Conservation (phyloP, 306 rosid genomes). For the barrel medic (Medicago truncatula) region DNA sequence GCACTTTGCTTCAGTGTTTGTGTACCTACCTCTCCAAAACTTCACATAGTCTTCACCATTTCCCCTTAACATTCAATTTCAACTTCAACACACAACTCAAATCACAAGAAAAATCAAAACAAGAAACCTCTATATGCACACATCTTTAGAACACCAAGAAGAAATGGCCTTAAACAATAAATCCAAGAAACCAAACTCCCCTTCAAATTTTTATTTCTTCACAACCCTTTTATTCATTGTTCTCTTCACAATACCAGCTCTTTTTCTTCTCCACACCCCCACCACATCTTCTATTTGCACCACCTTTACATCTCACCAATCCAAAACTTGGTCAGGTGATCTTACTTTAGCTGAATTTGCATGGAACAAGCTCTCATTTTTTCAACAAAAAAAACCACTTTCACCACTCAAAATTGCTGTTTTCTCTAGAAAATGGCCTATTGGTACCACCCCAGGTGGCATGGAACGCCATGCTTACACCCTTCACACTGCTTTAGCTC, state of each 20-base stretch:
- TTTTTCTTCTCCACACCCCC: constrained; percentile 68
- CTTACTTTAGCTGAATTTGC: constrained; percentile 65
- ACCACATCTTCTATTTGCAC: constrained; percentile 66
- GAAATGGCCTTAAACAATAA: constrained; percentile 46
- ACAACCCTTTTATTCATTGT: constrained; percentile 74
- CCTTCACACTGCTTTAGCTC: constrained; percentile 75
- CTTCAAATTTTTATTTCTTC: constrained; percentile 61
- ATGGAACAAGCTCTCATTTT: constrained; percentile 74
- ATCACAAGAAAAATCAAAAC: neutral
- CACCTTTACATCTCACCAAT: constrained; percentile 42
- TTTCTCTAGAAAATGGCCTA: constrained; percentile 90
- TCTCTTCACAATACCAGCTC: constrained; percentile 61
- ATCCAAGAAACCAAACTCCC: constrained; percentile 51
- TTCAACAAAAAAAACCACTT: constrained; percentile 42
- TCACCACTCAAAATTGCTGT: constrained; percentile 71
- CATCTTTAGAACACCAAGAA: constrained; percentile 24
- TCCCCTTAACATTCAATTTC: constrained; percentile 14
- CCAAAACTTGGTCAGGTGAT: constrained; percentile 67
- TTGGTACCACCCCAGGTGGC: constrained; percentile 76
- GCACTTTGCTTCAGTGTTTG: constrained; percentile 40
- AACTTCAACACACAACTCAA: constrained; percentile 11
- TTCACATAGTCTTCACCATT: constrained; percentile 1
- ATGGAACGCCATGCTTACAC: constrained; percentile 96
- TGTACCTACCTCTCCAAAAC: constrained; percentile 23
- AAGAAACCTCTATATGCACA: constrained; percentile 31